Evolutionary conservation across 1,139 yeast species (phyloP), one percentile per base, ranked within the genome.

Genomic region (Blastobotrys malaysiensis): DNA sequence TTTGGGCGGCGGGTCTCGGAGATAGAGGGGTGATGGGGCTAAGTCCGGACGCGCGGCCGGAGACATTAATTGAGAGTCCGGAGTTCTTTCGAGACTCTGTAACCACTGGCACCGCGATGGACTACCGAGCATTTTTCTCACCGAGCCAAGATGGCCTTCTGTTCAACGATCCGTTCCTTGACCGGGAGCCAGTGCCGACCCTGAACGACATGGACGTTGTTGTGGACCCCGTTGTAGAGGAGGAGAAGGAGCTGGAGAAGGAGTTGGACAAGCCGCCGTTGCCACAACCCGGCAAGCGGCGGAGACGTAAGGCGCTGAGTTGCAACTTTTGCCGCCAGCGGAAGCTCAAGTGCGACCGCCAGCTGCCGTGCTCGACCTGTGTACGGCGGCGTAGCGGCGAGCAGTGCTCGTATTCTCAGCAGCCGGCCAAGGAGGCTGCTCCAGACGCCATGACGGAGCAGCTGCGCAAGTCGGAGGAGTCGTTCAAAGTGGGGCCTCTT

Each of bases 351-450:
- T 70, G 73, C 52, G 71, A 70, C 51, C 61, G 71, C 9, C 63
- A 69, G 39, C 68, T 65, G 55, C 73, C 73, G 2, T 70, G 73
- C 52, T 63, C 69, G 5, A 67, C 65, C 48, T 70, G 73, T 55
- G 57, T 65, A 26, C 62, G 62, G 56, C 61, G 68, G 24, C 65
- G 67, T 43, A 58, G 60, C 9, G 66, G 60, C 9, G 52, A 47
- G 4, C 49, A 27, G 14, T 55, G 58, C 45, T 46, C 52, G 21
- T 55, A 53, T 18, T 31, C 39, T 14, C 39, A 31, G 7, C 14
- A 16, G 45, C 13, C 21, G 50, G 31, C 31, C 11, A 31, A 16
- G 39, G 21, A 9, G 49, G 27, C 20, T 16, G 27, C n/a, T 21
- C 22, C 5, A 19, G 39, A 43, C 13, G 46, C 54, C 7, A 45